Conservation (phyloP, 179 eudicot genomes). For the Beta corolliflora region DNA sequence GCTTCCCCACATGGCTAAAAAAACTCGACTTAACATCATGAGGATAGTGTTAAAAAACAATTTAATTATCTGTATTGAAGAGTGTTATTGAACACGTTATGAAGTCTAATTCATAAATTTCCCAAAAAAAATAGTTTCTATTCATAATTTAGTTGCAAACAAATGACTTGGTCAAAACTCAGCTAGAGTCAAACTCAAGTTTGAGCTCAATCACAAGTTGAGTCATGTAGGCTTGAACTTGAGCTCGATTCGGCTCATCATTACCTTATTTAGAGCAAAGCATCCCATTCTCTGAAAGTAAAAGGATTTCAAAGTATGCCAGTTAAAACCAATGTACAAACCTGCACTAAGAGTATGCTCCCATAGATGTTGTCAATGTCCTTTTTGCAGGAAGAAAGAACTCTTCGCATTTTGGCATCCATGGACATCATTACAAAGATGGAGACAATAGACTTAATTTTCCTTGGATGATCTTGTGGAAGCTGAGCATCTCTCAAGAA, state of each 20-base stretch:
- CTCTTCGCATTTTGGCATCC: conserved; percentile 46
- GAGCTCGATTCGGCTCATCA: not conserved
- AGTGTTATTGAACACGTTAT: too few relatives aligned
- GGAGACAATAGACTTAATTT: conserved; percentile 49
- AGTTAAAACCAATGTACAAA: conserved; percentile 27
- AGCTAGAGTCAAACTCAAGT: not conserved
- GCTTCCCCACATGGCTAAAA: too few relatives aligned
- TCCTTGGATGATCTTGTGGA: conserved; percentile 37
- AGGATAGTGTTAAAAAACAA: too few relatives aligned
- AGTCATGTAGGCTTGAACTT: not conserved
- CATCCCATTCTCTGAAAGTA: not conserved
- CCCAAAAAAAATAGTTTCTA: not conserved
- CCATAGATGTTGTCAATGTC: conserved; percentile 48
- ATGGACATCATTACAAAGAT: conserved; percentile 50
- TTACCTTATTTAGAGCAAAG: not conserved
- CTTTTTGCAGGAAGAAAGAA: conserved; percentile 51
- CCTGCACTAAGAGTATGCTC: conserved; percentile 50
- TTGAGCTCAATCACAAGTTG: not conserved
- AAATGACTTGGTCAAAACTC: not conserved
- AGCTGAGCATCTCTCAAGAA: conserved; percentile 20
- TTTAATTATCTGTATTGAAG: too few relatives aligned
- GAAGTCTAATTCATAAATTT: too few relatives aligned
- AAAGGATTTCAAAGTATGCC: conserved; percentile 1
- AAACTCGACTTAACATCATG: too few relatives aligned
- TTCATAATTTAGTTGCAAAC: not conserved